Evolutionary conservation across 768 basidiomycete species (phyloP), one percentile per base, ranked within the genome.

Genomic region (Termitomyces eurrhizus): DNA sequence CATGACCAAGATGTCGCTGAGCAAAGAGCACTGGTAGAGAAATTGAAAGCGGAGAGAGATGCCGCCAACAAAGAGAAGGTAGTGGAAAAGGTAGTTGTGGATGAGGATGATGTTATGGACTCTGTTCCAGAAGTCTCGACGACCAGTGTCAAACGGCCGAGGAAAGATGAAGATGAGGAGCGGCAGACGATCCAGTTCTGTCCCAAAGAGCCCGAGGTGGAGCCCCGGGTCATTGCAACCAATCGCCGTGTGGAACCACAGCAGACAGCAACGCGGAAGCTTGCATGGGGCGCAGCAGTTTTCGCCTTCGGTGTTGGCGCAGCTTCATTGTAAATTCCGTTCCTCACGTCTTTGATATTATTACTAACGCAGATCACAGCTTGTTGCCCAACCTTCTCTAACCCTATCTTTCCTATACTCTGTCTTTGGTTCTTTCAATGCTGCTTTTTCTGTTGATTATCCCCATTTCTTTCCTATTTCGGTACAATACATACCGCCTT

Each of bases 221-320:
- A 80, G 50, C 82, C 87, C 64, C 71, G 80, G 35, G 68, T 64
- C n/a, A 79, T 81, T 63, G 77, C 76, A 14, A 77, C 85, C 35
- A 93, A 93, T 70, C 82, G 80, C 51, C 82, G 92, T 50, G 78
- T 87, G 54, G 73, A 79, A 35, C 71, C 83, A 51, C 69, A 87
- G 63, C 81, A 87, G 64, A 86, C 92, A 12, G 82, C 84, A 68
- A 82, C 84, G 66, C 90, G 89, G 73, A 86, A 87, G 39, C 78
- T 88, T 57, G 90, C 88, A 2, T 95, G 92, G 92, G 93, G 93
- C 41, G 78, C 89, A 21, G 80, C 90, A 41, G 89, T 89, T 21
- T 95, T 96, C 73, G 91, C 90, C 41, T 77, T 93, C 53, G 92
- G 92, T 33, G 76, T 90, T 71, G 83, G 90, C 53, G 92, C 91